Evolutionary conservation across 225 moss, liverwort and hornwort species (phyloP).

Genomic region (Pseudisothecium myosuroides): DNA sequence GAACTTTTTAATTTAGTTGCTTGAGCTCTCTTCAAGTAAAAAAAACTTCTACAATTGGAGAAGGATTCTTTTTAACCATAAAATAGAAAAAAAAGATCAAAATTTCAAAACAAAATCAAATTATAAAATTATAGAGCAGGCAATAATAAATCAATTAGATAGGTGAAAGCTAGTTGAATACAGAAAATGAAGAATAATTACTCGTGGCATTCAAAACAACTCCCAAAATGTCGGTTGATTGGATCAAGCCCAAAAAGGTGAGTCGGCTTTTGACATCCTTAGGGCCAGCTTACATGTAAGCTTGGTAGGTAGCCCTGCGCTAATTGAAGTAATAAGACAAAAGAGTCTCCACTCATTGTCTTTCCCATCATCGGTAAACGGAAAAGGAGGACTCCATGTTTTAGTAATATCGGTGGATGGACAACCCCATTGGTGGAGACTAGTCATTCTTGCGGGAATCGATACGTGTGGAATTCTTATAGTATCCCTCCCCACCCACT

Average conservation of each 20-base stretch:
- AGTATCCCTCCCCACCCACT: too few relatives aligned
- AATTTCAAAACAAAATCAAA: neutral
- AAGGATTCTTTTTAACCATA: fast-evolving
- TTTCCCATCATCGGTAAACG: too few relatives aligned
- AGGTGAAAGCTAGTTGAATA: neutral
- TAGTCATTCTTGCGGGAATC: too few relatives aligned
- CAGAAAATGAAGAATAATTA: neutral
- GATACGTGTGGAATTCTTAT: too few relatives aligned
- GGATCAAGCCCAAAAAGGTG: fast-evolving
- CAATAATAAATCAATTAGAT: neutral
- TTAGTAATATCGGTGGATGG: too few relatives aligned
- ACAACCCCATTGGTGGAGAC: too few relatives aligned
- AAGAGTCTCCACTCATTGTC: too few relatives aligned
- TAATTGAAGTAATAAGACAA: too few relatives aligned
- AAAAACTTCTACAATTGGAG: neutral
- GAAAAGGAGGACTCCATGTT: too few relatives aligned
- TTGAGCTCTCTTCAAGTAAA: neutral
- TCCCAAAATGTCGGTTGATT: neutral
- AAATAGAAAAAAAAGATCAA: neutral
- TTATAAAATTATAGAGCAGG: too few relatives aligned
- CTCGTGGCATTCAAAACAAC: fast-evolving
- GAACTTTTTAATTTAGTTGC: neutral
- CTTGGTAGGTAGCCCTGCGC: too few relatives aligned
- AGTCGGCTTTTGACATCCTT: neutral
- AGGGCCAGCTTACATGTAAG: too few relatives aligned